Evolutionary conservation across 176 grass and related monocot species (phyloP), one percentile per base, ranked within the genome.

Genomic region (Aegilops sharonensis): DNA sequence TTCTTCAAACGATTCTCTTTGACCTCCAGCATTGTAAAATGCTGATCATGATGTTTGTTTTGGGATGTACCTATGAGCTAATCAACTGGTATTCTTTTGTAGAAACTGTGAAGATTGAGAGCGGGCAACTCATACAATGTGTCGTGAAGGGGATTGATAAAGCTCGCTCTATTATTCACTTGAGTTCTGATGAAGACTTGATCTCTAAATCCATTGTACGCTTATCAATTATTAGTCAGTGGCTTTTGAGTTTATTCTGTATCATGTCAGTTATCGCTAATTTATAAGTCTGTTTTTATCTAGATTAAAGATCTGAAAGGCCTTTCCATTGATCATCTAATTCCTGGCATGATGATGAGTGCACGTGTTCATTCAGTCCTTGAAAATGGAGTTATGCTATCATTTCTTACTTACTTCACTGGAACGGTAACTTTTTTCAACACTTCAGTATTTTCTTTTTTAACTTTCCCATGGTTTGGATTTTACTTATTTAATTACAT

Each of bases 321-420:
- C 29, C 90, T 98, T 77, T 98, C 96, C 52, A 92, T 98, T 85
- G 96, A 98, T 57, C 88, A 93, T 89, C 85, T 98, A 88, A 89
- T 95, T 88, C 96, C 96, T 86, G 96, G 96, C 52, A 98, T 98
- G 93, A 91, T 95, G 93, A 77, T 98, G 79, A 95, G 89, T 95
- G 96, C 96, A 47, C 91, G 91, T 63, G 88, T 95, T 76, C 84
- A 86, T 87, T 94, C 96, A 72, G 71, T 90, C 57, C 90, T 98
- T 86, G 96, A 95, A 81, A 98, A 95, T 88, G 93, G 96, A 50
- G 61, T 98, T 45, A 94, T 98, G 93, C 34, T 98, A 69, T 98
- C 96, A 62, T 98, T 98, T 88, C 86, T 98, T 86, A 95, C 90
- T 71, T 98, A 95, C 91, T 98, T 98, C 84, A 95, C 91, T 36